Conservation (phyloP, 2,329 filamentous ascomycete genomes). For the Aspergillus nomiae region DNA sequence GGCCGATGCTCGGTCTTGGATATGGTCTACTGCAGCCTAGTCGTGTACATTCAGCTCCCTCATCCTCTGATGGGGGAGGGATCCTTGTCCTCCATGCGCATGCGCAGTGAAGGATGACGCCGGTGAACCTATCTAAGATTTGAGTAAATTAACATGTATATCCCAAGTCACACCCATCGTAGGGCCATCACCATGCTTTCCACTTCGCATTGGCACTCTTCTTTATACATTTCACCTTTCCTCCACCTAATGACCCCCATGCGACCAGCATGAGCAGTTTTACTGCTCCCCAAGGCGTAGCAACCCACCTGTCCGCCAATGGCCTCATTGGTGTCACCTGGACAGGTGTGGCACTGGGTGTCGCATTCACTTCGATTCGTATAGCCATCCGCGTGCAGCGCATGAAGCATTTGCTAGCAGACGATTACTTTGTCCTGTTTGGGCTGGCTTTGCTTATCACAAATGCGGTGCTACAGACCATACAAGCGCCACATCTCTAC, state of each 20-base stretch:
- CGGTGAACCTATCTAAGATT: neutral
- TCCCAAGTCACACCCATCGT: neutral
- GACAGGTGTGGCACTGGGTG: constrained; percentile 19
- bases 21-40: neutral
- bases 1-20: neutral
- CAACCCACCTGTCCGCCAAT: constrained; percentile 15
- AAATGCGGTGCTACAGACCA: constrained; percentile 23
- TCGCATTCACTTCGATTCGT: constrained; percentile 17
- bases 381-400: constrained; percentile 17
- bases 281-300: constrained; percentile 10
- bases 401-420: constrained; percentile 18
- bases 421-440: constrained; percentile 23
- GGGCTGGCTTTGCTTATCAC: constrained; percentile 18
- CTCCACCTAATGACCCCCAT: neutral
- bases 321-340: constrained; percentile 22
- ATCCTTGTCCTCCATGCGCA: neutral
- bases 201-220: neutral
- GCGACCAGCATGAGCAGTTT: constrained; percentile 1
- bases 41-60: neutral
- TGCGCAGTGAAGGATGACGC: neutral
- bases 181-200: neutral
- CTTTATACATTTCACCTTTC: neutral
- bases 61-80: neutral
- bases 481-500: constrained; percentile 24
- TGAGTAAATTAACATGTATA: neutral